A percentile compares a stretch with the other conserved stretches of the same genome.
Evolutionary conservation across 2,329 filamentous ascomycete species (phyloP).

Genomic region (Cercospora canescens): DNA sequence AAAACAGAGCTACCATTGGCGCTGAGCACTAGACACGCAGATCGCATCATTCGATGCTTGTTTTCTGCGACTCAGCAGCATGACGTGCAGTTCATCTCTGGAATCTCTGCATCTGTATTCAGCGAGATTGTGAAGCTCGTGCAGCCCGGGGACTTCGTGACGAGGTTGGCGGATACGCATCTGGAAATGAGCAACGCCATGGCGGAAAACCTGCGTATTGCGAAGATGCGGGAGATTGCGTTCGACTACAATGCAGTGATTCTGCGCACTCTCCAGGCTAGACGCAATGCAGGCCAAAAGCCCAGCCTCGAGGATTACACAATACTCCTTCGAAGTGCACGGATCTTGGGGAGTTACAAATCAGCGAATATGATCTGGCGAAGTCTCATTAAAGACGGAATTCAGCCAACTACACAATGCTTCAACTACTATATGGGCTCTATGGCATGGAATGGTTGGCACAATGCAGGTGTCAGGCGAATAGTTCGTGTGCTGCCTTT

Average conservation of each 20-base stretch:
- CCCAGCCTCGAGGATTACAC: conserved; percentile 52
- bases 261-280: conserved; percentile 39
- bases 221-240: conserved; percentile 41
- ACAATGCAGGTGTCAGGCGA: conserved; percentile 40
- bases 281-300: conserved; percentile 38
- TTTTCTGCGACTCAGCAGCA: conserved; percentile 25
- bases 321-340: conserved; percentile 54
- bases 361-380: conserved; percentile 51
- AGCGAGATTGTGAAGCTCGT: conserved; percentile 64
- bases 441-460: conserved; percentile 44
- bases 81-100: conserved; percentile 31
- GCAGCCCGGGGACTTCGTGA: conserved; percentile 57
- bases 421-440: conserved; percentile 58
- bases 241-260: conserved; percentile 42
- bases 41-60: conserved; percentile 31
- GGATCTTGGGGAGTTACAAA: conserved; percentile 46
- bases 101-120: conserved; percentile 58
- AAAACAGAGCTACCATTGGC: conserved; percentile 23
- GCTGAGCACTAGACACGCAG: conserved; percentile 22
- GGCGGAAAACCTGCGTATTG: conserved; percentile 45
- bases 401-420: conserved; percentile 50
- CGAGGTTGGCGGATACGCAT: conserved; percentile 49
- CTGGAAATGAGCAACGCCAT: conserved; percentile 52
- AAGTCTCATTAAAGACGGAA: conserved; percentile 40
- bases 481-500: conserved; percentile 41